phyloP scores from a whole-genome alignment of 1,139 yeast species.

The Yamadazyma epiphylla region DNA sequence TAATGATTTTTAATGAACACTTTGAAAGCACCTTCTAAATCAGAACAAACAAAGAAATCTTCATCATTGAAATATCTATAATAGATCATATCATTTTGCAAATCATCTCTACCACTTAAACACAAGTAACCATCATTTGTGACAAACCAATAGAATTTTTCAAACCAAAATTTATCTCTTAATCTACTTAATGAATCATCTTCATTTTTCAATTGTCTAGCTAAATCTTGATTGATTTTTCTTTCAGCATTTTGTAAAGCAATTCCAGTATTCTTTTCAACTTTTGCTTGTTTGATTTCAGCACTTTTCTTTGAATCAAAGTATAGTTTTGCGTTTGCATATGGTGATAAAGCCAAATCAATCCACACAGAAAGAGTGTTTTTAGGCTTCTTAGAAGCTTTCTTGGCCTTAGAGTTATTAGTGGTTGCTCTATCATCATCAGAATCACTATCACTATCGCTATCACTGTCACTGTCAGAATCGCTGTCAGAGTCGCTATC shows the following conservation, averaged over 20 bases:
- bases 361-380: constrained; percentile 48
- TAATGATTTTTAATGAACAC: constrained; percentile 80
- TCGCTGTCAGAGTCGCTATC: constrained; percentile 26
- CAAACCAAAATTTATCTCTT: constrained; percentile 84
- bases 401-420: constrained; percentile 8
- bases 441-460: constrained; percentile 19
- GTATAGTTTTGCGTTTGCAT: constrained; percentile 86
- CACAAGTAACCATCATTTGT: constrained; percentile 86
- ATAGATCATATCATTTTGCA: constrained; percentile 83
- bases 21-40: constrained; percentile 67
- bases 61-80: constrained; percentile 70
- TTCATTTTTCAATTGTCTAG: constrained; percentile 61
- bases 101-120: constrained; percentile 77
- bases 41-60: constrained; percentile 74
- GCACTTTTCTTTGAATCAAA: constrained; percentile 79
- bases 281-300: constrained; percentile 73
- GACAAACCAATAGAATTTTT: constrained; percentile 89
- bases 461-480: constrained; percentile 25
- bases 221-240: constrained; percentile 71
- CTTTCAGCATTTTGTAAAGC: constrained; percentile 85
- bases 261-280: constrained; percentile 70
- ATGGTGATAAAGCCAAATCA: constrained; percentile 70
- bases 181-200: constrained; percentile 60
- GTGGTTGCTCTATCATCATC: constrained; percentile 8
- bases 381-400: constrained; percentile 10